These are phyloP conservation scores for Saccharomycopsis javanensis DNA, from an alignment of 805 yeast genomes.

Conservation along the genomic window DNA sequence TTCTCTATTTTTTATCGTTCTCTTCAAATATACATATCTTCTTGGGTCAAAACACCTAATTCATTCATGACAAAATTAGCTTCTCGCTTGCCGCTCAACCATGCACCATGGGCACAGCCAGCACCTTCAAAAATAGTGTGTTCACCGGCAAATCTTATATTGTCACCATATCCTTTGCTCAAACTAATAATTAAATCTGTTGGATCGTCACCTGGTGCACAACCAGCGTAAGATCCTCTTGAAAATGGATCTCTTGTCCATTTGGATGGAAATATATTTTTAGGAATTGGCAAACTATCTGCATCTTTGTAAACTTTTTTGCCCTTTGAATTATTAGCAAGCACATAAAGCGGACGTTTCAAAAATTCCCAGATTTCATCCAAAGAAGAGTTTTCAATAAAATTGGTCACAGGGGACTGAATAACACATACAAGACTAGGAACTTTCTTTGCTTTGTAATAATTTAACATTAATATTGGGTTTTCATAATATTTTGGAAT, in stretches of 20 bases:
- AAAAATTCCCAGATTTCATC: conserved; percentile 47
- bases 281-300: conserved; percentile 29
- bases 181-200: conserved; percentile 51
- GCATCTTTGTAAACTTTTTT: conserved; percentile 20
- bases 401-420: conserved; percentile 65
- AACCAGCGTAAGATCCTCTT: conserved; percentile 75
- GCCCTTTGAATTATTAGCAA: conserved; percentile 22
- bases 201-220: conserved; percentile 62
- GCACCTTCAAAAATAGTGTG: conserved; percentile 80
- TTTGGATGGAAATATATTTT: conserved; percentile 40
- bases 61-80: conserved; percentile 31
- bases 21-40: conserved; percentile 11
- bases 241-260: conserved; percentile 80
- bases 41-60: conserved; percentile 21
- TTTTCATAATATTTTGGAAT: conserved; percentile 41
- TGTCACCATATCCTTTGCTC: conserved; percentile 43
- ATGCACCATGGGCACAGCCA: conserved; percentile 91
- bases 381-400: conserved; percentile 32
- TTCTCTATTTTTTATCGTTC: not conserved
- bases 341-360: conserved; percentile 39
- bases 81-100: conserved; percentile 61
- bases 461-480: conserved; percentile 56
- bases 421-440: conserved; percentile 58
- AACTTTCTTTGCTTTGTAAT: conserved; percentile 36
- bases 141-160: conserved; percentile 80